These are phyloP conservation scores for Epichloe amarillans DNA, from an alignment of 2,329 filamentous ascomycete species.

Conservation along the genomic window DNA sequence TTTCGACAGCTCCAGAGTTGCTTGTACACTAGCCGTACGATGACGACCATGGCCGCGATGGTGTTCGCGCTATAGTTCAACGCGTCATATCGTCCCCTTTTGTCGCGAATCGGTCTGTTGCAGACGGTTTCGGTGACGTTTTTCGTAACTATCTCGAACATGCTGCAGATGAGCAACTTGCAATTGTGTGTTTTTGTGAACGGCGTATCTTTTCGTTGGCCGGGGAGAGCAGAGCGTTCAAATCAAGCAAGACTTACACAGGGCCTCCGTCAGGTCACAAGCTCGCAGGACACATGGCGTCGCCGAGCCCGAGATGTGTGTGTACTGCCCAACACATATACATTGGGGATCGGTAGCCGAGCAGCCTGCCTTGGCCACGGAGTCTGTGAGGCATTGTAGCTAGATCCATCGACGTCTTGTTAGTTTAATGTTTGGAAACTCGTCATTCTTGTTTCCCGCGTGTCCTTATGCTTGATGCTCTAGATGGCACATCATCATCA, in stretches of 20 bases:
- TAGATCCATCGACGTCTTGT: background rate
- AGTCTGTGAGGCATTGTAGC: background rate
- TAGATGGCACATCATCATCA: too few species aligned
- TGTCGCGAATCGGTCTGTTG: slow-evolving; percentile 1
- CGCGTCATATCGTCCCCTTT: background rate
- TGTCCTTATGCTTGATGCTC: too few species aligned
- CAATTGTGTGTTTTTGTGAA: background rate
- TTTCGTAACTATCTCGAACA: background rate
- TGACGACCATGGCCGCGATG: slow-evolving; percentile 9
- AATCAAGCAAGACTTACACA: slow-evolving; percentile 11
- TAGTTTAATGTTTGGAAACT: background rate
- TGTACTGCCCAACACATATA: slow-evolving; percentile 23
- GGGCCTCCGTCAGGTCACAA: slow-evolving; percentile 13
- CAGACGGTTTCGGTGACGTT: slow-evolving; percentile 3
- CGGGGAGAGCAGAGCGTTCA: background rate
- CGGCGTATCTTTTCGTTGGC: background rate
- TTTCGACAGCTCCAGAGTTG: slow-evolving; percentile 16
- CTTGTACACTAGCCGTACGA: slow-evolving; percentile 10
- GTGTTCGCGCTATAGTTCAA: slow-evolving; percentile 9
- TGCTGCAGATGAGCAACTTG: background rate
- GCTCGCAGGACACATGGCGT: slow-evolving; percentile 11
- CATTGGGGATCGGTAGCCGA: slow-evolving; percentile 1
- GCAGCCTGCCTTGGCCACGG: slow-evolving; percentile 7
- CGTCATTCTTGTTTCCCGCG: too few species aligned
- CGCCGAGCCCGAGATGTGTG: slow-evolving; percentile 10